A percentile compares a stretch with the other conserved stretches of the same genome.
phyloP scores from a whole-genome alignment of 768 basidiomycete genomes.

The Leccinellum albellum region DNA sequence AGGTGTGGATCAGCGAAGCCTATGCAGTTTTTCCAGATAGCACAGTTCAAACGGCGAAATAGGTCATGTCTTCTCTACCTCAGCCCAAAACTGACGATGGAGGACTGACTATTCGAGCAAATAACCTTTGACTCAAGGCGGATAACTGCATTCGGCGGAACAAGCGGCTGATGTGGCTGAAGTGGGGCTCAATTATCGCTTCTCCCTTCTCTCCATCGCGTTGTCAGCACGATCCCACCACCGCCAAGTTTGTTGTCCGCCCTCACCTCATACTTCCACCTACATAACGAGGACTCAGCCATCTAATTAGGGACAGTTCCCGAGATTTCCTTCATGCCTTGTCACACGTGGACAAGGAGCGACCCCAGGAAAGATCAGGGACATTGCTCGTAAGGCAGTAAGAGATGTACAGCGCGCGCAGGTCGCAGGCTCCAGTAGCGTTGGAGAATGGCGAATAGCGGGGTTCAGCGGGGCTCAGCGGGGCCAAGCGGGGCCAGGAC shows the following conservation, averaged over 20 bases:
- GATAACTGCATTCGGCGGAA: slow-evolving; percentile 55
- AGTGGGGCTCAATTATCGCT: slow-evolving; percentile 59
- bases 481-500: slow-evolving; percentile 44
- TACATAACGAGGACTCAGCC: slow-evolving; percentile 22
- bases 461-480: no score
- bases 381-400: slow-evolving; percentile 65
- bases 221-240: slow-evolving; percentile 46
- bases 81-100: slow-evolving; percentile 11
- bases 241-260: slow-evolving; percentile 22
- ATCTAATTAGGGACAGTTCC: slow-evolving; percentile 41
- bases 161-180: slow-evolving; percentile 52
- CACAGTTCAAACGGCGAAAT: slow-evolving; percentile 28
- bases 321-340: slow-evolving; percentile 63
- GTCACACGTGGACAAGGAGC: slow-evolving; percentile 60
- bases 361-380: slow-evolving; percentile 67
- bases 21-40: slow-evolving; percentile 37
- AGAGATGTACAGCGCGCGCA: slow-evolving; percentile 67
- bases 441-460: slow-evolving; percentile 55
- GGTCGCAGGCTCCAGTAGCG: slow-evolving; percentile 47
- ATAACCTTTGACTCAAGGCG: slow-evolving; percentile 52
- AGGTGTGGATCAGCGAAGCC: slow-evolving; percentile 48
- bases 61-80: slow-evolving; percentile 29
- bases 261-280: slow-evolving; percentile 35
- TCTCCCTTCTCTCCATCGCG: slow-evolving; percentile 48
- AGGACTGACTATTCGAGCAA: slow-evolving; percentile 38